Percentiles rank a stretch among this genome's conserved stretches.
These are phyloP conservation scores for Trebouxiophyceae sp. DNA, from an alignment of 163 green algal species.

Conservation along the genomic window DNA sequence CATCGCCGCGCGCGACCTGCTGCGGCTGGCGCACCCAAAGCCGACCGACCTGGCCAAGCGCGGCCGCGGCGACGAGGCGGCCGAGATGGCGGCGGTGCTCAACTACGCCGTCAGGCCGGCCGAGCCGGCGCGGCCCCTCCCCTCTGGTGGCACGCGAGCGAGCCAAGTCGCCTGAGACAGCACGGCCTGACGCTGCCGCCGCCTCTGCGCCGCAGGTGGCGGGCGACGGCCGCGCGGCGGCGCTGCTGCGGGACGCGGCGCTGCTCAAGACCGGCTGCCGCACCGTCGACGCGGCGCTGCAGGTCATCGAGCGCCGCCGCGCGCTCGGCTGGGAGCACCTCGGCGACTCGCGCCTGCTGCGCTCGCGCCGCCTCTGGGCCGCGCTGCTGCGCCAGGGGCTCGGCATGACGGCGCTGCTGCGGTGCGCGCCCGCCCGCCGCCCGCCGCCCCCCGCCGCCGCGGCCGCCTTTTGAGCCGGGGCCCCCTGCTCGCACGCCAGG, in stretches of 20 bases:
- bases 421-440: too few relatives aligned
- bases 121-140: neutral
- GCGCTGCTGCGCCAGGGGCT: slow-evolving; percentile 2
- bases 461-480: too few relatives aligned
- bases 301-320: neutral
- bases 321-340: slow-evolving; percentile 4
- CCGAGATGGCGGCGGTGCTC: neutral
- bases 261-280: neutral
- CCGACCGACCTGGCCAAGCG: neutral
- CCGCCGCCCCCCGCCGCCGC: too few relatives aligned
- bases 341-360: slow-evolving; percentile 4
- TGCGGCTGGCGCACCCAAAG: slow-evolving; percentile 4
- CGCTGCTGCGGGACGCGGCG: neutral
- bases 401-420: slow-evolving; percentile 14
- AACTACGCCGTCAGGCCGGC: neutral
- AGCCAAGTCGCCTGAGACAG: too few relatives aligned
- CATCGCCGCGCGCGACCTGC: neutral
- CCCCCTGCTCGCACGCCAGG: too few relatives aligned
- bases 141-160: too few relatives aligned
- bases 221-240: neutral
- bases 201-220: neutral
- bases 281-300: neutral
- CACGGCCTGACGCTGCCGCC: too few relatives aligned
- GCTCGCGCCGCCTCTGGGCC: neutral
- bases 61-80: neutral